Conservation (phyloP, 1,284 basidiomycete species). For the Exobasidium cylindrosporum region DNA sequence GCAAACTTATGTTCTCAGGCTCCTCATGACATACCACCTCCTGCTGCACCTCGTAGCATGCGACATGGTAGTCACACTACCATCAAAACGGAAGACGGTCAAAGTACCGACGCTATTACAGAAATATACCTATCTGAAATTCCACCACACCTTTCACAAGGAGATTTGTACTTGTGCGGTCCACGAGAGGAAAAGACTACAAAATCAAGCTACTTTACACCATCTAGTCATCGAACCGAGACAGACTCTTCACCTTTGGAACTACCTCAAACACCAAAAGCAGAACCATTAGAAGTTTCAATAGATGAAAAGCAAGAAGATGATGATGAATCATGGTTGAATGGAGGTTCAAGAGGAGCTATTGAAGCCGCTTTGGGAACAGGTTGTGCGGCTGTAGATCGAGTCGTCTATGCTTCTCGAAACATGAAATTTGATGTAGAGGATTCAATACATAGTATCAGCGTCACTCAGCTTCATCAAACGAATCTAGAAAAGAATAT, state of each 20-base stretch:
- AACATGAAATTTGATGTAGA: not conserved
- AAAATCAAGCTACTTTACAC: slow-evolving; percentile 3
- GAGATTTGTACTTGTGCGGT: slow-evolving; percentile 49
- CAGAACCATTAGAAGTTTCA: not conserved
- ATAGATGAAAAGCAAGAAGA: not conserved
- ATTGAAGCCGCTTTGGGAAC: slow-evolving; percentile 9
- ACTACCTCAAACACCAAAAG: not conserved
- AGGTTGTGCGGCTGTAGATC: slow-evolving; percentile 7
- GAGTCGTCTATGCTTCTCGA: not conserved
- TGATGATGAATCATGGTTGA: not conserved
- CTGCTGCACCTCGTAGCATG: not conserved
- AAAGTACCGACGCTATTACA: slow-evolving; percentile 27
- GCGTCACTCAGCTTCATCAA: not conserved
- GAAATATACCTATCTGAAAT: slow-evolving; percentile 40
- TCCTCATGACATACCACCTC: slow-evolving; percentile 3
- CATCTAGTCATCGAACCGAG: not conserved
- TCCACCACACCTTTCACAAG: slow-evolving; percentile 42
- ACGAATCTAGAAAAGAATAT: not conserved
- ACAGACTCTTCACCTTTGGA: not conserved
- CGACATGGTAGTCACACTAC: not conserved
- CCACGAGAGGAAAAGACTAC: slow-evolving; percentile 15
- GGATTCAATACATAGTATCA: not conserved
- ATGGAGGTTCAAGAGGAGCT: slow-evolving; percentile 5
- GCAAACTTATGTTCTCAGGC: slow-evolving; percentile 5
- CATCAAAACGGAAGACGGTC: not conserved